Evolutionary conservation across 345 rosid species (phyloP).

Genomic region (Eucalyptus regnans): DNA sequence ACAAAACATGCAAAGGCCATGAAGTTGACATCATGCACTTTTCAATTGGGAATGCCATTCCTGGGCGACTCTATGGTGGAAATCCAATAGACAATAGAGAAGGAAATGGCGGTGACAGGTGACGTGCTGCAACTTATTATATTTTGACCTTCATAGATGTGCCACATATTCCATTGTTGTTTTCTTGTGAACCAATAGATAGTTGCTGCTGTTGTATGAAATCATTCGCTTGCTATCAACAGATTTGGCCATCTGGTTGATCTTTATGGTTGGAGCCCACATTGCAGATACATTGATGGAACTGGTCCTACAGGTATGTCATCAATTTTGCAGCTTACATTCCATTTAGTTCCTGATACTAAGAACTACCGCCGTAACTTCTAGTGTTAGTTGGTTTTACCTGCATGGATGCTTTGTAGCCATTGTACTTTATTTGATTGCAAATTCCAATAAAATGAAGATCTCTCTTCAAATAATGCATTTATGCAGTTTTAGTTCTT

Average conservation of each 20-base stretch:
- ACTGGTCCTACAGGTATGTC: conserved; percentile 78
- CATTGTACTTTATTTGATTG: background rate
- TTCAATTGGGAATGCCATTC: conserved; percentile 93
- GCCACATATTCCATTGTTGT: background rate
- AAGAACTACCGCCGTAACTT: background rate
- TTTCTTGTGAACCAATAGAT: background rate
- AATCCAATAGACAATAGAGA: conserved; percentile 61
- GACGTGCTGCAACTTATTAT: background rate
- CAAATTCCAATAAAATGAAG: background rate
- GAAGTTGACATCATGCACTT: conserved; percentile 99
- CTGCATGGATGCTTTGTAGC: background rate
- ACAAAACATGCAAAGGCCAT: conserved; percentile 83
- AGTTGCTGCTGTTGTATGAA: background rate
- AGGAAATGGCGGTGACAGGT: conserved; percentile 98
- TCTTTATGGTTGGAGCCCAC: conserved; percentile 92
- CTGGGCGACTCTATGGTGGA: conserved; percentile 94
- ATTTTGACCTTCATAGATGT: background rate
- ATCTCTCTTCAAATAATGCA: background rate
- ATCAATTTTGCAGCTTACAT: background rate
- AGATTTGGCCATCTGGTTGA: conserved; percentile 92
- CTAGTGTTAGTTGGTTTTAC: background rate
- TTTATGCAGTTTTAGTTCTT: background rate
- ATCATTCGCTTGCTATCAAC: background rate
- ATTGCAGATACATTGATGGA: conserved; percentile 86
- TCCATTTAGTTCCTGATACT: background rate